Percentiles rank a stretch among this genome's conserved stretches.
Conservation (phyloP, 192 early-diverging fungal species). For the Podila minutissima region DNA sequence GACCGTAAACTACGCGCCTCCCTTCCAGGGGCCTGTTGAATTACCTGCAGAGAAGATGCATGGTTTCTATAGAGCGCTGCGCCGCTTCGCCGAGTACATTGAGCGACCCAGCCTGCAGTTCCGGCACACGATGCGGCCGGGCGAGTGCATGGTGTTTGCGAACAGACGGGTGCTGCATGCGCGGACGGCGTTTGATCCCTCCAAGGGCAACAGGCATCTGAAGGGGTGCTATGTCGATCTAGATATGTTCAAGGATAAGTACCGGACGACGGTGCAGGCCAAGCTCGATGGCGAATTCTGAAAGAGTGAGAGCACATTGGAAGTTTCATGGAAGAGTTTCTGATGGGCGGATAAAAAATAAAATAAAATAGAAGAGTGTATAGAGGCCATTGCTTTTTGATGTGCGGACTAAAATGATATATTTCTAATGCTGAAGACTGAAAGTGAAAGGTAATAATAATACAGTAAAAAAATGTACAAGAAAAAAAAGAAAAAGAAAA, state of each 20-base stretch:
- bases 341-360: background rate
- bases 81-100: conserved; percentile 66
- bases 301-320: background rate
- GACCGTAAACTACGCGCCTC: conserved; percentile 82
- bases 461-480: background rate
- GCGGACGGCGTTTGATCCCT: conserved; percentile 74
- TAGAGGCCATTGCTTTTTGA: too few relatives aligned
- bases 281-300: conserved; percentile 18
- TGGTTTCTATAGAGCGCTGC: conserved; percentile 74
- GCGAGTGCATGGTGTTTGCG: conserved; percentile 79
- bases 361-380: background rate
- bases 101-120: conserved; percentile 64
- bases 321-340: background rate
- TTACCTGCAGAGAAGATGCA: conserved; percentile 51
- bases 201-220: conserved; percentile 76
- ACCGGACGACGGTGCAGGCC: conserved; percentile 24
- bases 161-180: conserved; percentile 86
- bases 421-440: too few relatives aligned
- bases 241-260: conserved; percentile 69
- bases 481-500: background rate
- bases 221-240: conserved; percentile 72
- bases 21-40: conserved; percentile 83
- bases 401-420: background rate
- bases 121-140: conserved; percentile 69
- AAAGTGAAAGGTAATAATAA: too few relatives aligned